A percentile compares a stretch with the other conserved stretches of the same genome.
These are phyloP conservation scores for Colletotrichum euphorbiae DNA, from an alignment of 2,329 filamentous ascomycete species.

Conservation along the genomic window DNA sequence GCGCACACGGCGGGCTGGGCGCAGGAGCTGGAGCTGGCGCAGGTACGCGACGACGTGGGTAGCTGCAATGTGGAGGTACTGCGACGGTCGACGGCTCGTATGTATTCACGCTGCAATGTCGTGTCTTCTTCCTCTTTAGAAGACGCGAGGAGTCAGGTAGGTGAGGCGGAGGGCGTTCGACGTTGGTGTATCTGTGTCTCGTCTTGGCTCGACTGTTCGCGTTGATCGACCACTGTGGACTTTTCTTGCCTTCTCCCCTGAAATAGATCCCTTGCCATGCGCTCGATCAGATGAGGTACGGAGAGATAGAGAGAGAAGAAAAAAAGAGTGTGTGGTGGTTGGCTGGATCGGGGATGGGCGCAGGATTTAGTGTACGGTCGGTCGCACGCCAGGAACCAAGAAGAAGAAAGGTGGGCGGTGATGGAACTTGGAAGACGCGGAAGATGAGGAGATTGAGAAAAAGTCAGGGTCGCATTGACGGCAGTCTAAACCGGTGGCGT, in stretches of 20 bases:
- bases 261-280: constrained; percentile 11
- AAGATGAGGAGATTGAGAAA: constrained; percentile 2
- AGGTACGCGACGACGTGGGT: constrained; percentile 26
- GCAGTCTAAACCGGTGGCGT: constrained; percentile 15
- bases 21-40: constrained; percentile 3
- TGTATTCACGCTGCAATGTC: neutral
- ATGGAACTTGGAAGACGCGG: constrained; percentile 8
- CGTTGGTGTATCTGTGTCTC: constrained; percentile 24
- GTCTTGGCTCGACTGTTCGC: constrained; percentile 35
- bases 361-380: constrained; percentile 16
- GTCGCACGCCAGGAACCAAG: neutral
- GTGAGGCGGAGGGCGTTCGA: constrained; percentile 26
- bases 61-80: constrained; percentile 16
- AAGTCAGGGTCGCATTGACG: constrained; percentile 29
- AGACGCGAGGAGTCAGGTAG: neutral
- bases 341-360: constrained; percentile 24
- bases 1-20: constrained; percentile 3
- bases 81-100: neutral
- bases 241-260: constrained; percentile 12
- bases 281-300: constrained; percentile 1
- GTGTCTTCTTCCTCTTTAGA: neutral
- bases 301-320: too few relatives aligned
- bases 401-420: constrained; percentile 6
- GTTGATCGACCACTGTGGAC: constrained; percentile 21
- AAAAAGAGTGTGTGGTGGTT: constrained; percentile 6